Conservation (phyloP, 306 rosid genomes). For the Trichosanthes cucumerina region DNA sequence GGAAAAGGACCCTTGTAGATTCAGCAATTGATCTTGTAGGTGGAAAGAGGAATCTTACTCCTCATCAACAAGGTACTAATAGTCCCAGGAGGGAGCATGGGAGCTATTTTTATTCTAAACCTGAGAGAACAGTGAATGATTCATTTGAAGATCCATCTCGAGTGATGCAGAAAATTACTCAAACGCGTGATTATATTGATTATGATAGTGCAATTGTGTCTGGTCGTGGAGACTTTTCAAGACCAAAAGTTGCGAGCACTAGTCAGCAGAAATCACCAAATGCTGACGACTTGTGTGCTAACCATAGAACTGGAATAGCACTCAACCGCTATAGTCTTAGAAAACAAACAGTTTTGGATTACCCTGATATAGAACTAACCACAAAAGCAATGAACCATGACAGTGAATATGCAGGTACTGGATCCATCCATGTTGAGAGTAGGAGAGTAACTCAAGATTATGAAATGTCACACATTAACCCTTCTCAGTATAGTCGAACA, state of each 20-base stretch:
- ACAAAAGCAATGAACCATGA: constrained; percentile 34
- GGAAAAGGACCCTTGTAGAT: constrained; percentile 35
- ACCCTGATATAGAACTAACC: constrained; percentile 42
- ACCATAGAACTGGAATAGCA: constrained; percentile 28
- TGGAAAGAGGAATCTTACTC: constrained; percentile 29
- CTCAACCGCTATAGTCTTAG: constrained; percentile 28
- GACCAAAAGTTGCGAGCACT: constrained; percentile 27
- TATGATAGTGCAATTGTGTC: constrained; percentile 35
- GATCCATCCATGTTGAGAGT: constrained; percentile 33
- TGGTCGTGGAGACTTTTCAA: constrained; percentile 40
- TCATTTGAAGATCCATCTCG: constrained; percentile 41
- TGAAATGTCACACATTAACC: constrained; percentile 30
- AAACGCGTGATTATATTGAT: constrained; percentile 34
- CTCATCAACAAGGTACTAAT: constrained; percentile 28
- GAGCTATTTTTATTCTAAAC: constrained; percentile 34
- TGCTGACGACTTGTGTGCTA: constrained; percentile 29
- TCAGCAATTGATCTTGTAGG: constrained; percentile 36
- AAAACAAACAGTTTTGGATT: constrained; percentile 30
- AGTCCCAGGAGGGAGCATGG: constrained; percentile 42
- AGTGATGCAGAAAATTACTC: constrained; percentile 40
- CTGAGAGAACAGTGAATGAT: constrained; percentile 30
- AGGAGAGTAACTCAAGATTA: constrained; percentile 42
- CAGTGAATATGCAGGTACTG: constrained; percentile 33
- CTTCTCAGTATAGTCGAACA: constrained; percentile 28
- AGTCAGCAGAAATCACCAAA: constrained; percentile 34